Base-by-base conservation (phyloP, 306 rosid species). In the Gleditsia sinensis region DNA sequence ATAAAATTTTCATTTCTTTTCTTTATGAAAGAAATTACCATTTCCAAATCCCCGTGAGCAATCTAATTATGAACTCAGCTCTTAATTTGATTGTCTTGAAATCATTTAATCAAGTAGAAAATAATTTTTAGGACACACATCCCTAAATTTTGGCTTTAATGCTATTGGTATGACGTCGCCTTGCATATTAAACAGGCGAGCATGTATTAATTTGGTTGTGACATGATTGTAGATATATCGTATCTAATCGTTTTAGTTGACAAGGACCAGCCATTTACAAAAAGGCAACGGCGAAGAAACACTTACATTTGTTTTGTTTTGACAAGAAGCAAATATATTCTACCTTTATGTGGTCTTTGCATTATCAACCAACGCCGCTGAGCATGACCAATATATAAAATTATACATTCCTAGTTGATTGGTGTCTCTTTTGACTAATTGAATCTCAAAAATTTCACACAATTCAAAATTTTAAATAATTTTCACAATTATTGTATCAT, bases 101-200 rank as follows among this genome's bases (percentile, higher is more conserved):
- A 27, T 34, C 21, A 23, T 67, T n/a, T 67, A 5, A 30, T 9
- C 69, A 33, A 50, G 50, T 59, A 67, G 16, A 69, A 34, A 76
- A 80, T 74, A 57, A 72, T 67, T 81, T 10, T 76, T 76, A 74
- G 40, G 58, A 58, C 69, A 64, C 13, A 58, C 39, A 32, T 72
- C 83, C 90, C 21, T 58, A 75, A 59, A 72, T 69, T 82, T 8
- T 14, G 91, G 86, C 86, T 86, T 88, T 82, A 60, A 33, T 20
- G 74, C 17, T 36, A 53, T 53, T 85, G 83, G 80, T 49, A 70
- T 85, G 82, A 78, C 75, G 59, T 51, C 0, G 11, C 12, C 5
- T 2, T 21, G 16, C 57, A 51, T 25, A 51, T 3, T 24, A 69
- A 56, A 14, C 37, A 57, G 27, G 14, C 4, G 3, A 62, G 55